Conservation (phyloP, 1,284 basidiomycete genomes). For the Irpex rosettiformis region DNA sequence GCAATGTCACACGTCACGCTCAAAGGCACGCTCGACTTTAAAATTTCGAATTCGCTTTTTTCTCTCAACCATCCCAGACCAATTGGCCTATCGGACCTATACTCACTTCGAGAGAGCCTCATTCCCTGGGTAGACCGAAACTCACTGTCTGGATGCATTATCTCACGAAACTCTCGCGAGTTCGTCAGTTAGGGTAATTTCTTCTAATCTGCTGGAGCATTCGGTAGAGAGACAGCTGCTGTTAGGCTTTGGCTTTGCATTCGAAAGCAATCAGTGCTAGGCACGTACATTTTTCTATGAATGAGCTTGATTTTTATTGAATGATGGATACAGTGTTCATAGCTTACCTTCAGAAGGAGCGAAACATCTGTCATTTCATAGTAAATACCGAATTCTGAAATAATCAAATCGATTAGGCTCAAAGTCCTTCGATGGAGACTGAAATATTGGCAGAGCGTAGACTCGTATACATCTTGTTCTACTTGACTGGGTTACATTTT, state of each 20-base stretch:
- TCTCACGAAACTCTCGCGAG: slow-evolving; percentile 1
- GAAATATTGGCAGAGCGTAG: no score
- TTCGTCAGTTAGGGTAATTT: not conserved
- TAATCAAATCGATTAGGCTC: no score
- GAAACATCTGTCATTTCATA: no score
- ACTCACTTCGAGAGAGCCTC: slow-evolving; percentile 18
- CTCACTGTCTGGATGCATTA: not conserved
- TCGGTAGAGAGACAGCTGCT: not conserved
- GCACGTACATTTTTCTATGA: no score
- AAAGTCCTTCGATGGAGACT: no score
- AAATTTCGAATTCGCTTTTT: not conserved
- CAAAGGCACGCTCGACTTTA: not conserved
- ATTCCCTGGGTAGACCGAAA: slow-evolving; percentile 20
- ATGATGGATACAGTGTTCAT: no score
- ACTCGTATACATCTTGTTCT: no score
- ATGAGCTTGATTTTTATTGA: no score
- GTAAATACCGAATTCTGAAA: no score
- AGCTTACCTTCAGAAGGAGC: no score
- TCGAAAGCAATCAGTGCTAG: not conserved
- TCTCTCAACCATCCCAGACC: slow-evolving; percentile 1
- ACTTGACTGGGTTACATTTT: no score
- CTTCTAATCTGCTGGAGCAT: not conserved
- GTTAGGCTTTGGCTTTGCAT: not conserved
- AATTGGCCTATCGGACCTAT: slow-evolving; percentile 20
- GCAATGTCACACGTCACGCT: not conserved